A percentile compares a stretch with the other conserved stretches of the same genome.
Conservation (phyloP, 768 basidiomycete species). For the Hemileccinum impolitum region DNA sequence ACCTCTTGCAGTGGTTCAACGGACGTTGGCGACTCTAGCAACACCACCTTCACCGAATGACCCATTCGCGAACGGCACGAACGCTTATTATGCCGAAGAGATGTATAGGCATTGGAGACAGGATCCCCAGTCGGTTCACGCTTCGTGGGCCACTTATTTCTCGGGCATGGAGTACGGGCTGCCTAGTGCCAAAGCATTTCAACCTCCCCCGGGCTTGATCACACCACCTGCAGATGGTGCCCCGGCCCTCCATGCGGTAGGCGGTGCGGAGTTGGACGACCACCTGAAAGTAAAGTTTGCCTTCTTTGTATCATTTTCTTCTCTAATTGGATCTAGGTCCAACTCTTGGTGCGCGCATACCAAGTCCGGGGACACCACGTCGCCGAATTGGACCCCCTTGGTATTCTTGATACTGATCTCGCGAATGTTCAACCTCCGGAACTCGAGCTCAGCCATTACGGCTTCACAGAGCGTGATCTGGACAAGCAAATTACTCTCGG, state of each 20-base stretch:
- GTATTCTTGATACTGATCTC: slow-evolving; percentile 88
- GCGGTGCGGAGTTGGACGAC: slow-evolving; percentile 80
- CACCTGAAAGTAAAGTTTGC: slow-evolving; percentile 76
- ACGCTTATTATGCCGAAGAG: slow-evolving; percentile 93
- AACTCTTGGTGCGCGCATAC: slow-evolving; percentile 96
- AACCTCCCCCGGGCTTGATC: slow-evolving; percentile 72
- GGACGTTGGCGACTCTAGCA: slow-evolving; percentile 46
- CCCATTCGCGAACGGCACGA: slow-evolving; percentile 90
- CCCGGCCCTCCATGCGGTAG: slow-evolving; percentile 64
- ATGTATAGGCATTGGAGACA: slow-evolving; percentile 93
- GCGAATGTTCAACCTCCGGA: slow-evolving; percentile 78
- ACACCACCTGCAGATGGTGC: slow-evolving; percentile 76
- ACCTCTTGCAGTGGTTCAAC: slow-evolving; percentile 21
- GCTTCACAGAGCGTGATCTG: slow-evolving; percentile 91
- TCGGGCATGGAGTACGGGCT: slow-evolving; percentile 89
- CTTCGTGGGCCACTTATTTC: slow-evolving; percentile 94
- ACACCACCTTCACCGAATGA: slow-evolving; percentile 72
- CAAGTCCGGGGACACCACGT: slow-evolving; percentile 98
- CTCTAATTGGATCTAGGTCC: slow-evolving; percentile 55
- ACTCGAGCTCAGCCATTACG: slow-evolving; percentile 90
- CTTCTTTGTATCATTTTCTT: neutral
- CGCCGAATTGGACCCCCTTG: slow-evolving; percentile 93
- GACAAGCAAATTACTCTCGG: slow-evolving; percentile 94
- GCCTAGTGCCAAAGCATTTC: slow-evolving; percentile 75
- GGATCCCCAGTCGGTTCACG: slow-evolving; percentile 89